phyloP scores from a whole-genome alignment of 2,329 filamentous ascomycete genomes.

The Pyrenochaeta sp. region DNA sequence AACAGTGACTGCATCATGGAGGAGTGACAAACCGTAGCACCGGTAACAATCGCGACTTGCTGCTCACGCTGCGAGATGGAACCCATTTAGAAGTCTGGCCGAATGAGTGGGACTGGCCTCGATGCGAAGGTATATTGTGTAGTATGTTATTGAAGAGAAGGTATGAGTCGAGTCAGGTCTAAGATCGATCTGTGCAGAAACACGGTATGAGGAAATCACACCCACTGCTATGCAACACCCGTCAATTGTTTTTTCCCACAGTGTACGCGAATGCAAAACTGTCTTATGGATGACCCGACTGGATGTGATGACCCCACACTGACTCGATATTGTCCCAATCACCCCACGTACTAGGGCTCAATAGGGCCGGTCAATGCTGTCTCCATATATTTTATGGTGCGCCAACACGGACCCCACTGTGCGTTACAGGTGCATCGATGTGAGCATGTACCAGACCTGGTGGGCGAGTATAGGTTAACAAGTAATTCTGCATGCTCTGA shows the following conservation, averaged over 20 bases:
- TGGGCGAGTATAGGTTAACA: too few species aligned
- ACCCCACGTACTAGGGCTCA: neutral
- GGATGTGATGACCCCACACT: neutral
- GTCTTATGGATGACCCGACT: neutral
- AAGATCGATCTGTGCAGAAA: neutral
- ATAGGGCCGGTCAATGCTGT: neutral
- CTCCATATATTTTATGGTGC: neutral
- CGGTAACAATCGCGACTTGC: slow-evolving; percentile 53
- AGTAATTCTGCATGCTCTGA: too few species aligned
- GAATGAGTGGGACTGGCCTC: neutral
- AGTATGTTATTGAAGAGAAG: neutral
- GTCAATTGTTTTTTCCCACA: neutral
- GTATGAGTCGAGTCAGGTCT: neutral
- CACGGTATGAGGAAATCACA: neutral
- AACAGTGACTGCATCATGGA: neutral
- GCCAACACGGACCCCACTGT: neutral
- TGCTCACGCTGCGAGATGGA: slow-evolving; percentile 12
- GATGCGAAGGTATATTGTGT: neutral
- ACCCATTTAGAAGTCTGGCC: slow-evolving; percentile 7
- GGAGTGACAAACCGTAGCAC: slow-evolving; percentile 49
- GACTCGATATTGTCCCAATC: neutral
- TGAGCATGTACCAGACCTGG: neutral
- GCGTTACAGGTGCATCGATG: neutral
- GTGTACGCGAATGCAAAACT: neutral
- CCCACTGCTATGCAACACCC: too few species aligned